These are phyloP conservation scores for Xylaria sp. DNA, from an alignment of 2,329 filamentous ascomycete genomes.

Conservation along the genomic window DNA sequence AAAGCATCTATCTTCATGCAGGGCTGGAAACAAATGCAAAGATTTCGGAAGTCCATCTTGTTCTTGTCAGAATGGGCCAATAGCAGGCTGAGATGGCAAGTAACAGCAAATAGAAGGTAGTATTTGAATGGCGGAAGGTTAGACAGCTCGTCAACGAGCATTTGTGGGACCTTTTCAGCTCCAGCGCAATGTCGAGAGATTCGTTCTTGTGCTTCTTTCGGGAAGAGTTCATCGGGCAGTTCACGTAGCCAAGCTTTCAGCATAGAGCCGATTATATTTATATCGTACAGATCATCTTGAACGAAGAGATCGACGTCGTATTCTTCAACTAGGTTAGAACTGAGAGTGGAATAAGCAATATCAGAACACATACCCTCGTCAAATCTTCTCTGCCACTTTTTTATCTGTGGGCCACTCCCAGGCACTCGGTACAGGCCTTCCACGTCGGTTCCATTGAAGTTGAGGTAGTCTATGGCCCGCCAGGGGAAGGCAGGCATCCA, in stretches of 20 bases:
- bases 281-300: slow-evolving; percentile 87
- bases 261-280: slow-evolving; percentile 95
- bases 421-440: slow-evolving; percentile 93
- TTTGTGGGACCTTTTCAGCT: slow-evolving; percentile 78
- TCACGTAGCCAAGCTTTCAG: slow-evolving; percentile 96
- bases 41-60: slow-evolving; percentile 96
- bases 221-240: slow-evolving; percentile 92
- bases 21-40: slow-evolving; percentile 96
- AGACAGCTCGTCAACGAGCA: slow-evolving; percentile 89
- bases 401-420: slow-evolving; percentile 87
- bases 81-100: slow-evolving; percentile 89
- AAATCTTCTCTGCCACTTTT: slow-evolving; percentile 91
- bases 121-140: slow-evolving; percentile 97
- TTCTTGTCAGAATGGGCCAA: slow-evolving; percentile 93
- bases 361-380: slow-evolving; percentile 68
- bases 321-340: slow-evolving; percentile 56
- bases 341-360: not conserved
- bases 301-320: slow-evolving; percentile 89
- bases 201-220: slow-evolving; percentile 79
- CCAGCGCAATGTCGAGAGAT: slow-evolving; percentile 81
- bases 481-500: slow-evolving; percentile 98
- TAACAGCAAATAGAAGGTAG: slow-evolving; percentile 96
- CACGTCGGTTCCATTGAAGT: slow-evolving; percentile 91
- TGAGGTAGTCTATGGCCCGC: slow-evolving; percentile 94
- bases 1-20: slow-evolving; percentile 96